These are phyloP conservation scores for Gossypium longicalyx DNA, from an alignment of 345 rosid species.

Conservation along the genomic window DNA sequence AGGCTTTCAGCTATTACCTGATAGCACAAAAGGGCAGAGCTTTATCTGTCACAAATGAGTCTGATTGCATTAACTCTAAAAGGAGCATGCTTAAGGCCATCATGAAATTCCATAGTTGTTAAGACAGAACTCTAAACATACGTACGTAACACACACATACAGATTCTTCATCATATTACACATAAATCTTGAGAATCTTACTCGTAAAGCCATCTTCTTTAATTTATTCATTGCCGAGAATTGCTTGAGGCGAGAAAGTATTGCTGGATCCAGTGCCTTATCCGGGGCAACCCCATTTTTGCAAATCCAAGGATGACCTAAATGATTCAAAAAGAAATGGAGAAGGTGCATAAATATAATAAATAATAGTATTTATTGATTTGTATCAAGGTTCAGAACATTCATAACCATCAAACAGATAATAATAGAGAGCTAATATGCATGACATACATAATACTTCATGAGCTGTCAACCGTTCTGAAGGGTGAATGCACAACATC, in stretches of 20 bases:
- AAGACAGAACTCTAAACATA: neutral
- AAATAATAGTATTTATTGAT: no score
- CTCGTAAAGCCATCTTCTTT: constrained; percentile 98
- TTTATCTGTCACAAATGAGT: neutral
- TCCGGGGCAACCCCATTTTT: constrained; percentile 99
- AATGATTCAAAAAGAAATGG: constrained; percentile 9
- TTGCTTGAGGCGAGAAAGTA: constrained; percentile 92
- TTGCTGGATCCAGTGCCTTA: constrained; percentile 85
- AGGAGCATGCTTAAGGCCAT: constrained; percentile 2
- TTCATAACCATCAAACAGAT: neutral
- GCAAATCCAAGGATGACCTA: constrained; percentile 98
- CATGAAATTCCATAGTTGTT: neutral
- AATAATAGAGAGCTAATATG: constrained; percentile 20
- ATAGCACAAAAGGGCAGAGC: constrained; percentile 17
- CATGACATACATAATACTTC: constrained; percentile 91
- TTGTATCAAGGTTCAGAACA: neutral
- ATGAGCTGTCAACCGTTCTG: constrained; percentile 87
- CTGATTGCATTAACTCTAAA: neutral
- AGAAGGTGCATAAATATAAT: no score
- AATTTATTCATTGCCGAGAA: constrained; percentile 98
- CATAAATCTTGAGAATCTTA: constrained; percentile 20
- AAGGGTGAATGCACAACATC: constrained; percentile 80
- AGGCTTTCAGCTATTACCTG: constrained; percentile 99
- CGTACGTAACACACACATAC: no score
- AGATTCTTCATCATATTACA: no score